These are phyloP conservation scores for Penicillium goetzii DNA, from an alignment of 495 filamentous ascomycete species.

Conservation along the genomic window DNA sequence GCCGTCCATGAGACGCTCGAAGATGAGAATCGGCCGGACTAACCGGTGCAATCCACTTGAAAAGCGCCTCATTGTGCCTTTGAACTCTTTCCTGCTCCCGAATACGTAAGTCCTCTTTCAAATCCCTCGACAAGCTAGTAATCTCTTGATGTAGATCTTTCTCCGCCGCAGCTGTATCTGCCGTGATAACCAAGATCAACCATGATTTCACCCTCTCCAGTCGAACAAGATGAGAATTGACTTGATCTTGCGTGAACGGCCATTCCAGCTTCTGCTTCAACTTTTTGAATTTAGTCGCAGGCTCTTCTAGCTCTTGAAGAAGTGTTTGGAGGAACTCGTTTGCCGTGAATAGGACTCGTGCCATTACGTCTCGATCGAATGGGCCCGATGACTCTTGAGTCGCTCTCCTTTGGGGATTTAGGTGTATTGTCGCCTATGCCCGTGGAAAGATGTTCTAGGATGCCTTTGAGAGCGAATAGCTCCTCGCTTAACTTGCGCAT, in stretches of 20 bases:
- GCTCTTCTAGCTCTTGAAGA: constrained; percentile 19
- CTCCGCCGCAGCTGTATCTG: constrained; percentile 21
- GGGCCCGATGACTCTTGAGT: neutral
- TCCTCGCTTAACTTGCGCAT: constrained; percentile 30
- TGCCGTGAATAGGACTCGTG: constrained; percentile 20
- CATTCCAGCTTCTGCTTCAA: constrained; percentile 30
- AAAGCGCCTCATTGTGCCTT: constrained; percentile 17
- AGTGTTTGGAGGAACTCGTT: constrained; percentile 26
- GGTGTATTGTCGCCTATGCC: constrained; percentile 4
- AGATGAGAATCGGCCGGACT: constrained; percentile 25
- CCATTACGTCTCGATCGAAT: constrained; percentile 20
- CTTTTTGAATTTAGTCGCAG: constrained; percentile 20
- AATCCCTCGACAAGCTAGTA: constrained; percentile 14
- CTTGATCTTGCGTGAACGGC: constrained; percentile 26
- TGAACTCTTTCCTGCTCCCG: constrained; percentile 22
- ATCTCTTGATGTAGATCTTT: constrained; percentile 25
- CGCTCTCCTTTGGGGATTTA: neutral
- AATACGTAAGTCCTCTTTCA: constrained; percentile 27
- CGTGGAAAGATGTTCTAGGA: constrained; percentile 24
- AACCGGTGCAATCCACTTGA: constrained; percentile 30
- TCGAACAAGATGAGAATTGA: constrained; percentile 21
- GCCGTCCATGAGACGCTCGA: constrained; percentile 17
- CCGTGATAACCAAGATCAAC: constrained; percentile 30
- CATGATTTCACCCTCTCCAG: constrained; percentile 33
- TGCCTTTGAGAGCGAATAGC: constrained; percentile 29